Evolutionary conservation across 371 early-diverging fungal species (phyloP).

Genomic region (Rhizopus microsporus): DNA sequence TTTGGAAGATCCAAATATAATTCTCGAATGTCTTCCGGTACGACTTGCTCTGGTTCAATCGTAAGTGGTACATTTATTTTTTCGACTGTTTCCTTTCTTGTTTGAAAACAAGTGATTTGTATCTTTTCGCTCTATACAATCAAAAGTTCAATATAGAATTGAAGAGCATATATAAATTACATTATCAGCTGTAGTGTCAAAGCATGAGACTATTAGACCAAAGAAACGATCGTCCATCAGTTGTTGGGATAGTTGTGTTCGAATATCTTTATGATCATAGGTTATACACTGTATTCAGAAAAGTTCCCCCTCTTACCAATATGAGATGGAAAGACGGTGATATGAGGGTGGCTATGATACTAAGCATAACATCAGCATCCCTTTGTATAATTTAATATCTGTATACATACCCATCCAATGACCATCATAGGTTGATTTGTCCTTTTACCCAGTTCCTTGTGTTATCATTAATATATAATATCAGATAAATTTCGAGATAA

Average conservation of each 20-base stretch:
- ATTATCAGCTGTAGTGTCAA: slow-evolving; percentile 52
- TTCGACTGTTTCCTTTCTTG: slow-evolving; percentile 32
- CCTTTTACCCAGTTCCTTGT: slow-evolving; percentile 44
- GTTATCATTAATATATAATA: not conserved
- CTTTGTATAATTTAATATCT: not conserved
- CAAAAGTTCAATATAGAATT: not conserved
- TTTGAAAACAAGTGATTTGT: slow-evolving; percentile 62
- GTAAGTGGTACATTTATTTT: slow-evolving; percentile 41
- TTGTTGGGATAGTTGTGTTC: slow-evolving; percentile 70
- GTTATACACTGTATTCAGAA: not conserved
- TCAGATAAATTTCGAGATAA: not conserved
- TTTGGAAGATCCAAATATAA: slow-evolving; percentile 45
- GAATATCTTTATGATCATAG: slow-evolving; percentile 47
- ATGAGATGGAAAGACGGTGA: slow-evolving; percentile 76
- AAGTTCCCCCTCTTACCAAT: slow-evolving; percentile 42
- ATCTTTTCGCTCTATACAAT: slow-evolving; percentile 44
- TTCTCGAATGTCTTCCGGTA: slow-evolving; percentile 36
- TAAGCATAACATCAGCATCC: slow-evolving; percentile 10
- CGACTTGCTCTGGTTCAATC: slow-evolving; percentile 34
- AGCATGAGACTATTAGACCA: slow-evolving; percentile 73
- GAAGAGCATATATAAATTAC: slow-evolving; percentile 21
- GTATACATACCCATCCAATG: slow-evolving; percentile 65
- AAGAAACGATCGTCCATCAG: slow-evolving; percentile 67
- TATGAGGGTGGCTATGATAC: slow-evolving; percentile 76
- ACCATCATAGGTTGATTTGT: slow-evolving; percentile 54